These are phyloP conservation scores for Aspergillus amoenus DNA, from an alignment of 2,329 filamentous ascomycete species.

Conservation along the genomic window DNA sequence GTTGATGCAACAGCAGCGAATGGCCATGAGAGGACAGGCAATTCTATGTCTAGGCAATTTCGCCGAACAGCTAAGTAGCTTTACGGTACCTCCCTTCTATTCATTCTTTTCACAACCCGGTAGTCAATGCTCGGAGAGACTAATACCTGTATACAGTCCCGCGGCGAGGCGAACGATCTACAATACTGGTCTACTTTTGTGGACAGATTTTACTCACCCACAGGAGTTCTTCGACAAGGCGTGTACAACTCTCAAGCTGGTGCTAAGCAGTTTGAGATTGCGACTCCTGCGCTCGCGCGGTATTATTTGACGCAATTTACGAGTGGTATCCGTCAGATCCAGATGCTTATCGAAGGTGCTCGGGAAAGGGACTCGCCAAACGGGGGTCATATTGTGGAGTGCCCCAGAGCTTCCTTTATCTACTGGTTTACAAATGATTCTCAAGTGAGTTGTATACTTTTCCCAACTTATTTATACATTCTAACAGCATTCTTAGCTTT, in stretches of 20 bases:
- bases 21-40: slow-evolving; percentile 42
- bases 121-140: not conserved
- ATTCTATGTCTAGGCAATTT: slow-evolving; percentile 57
- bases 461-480: not conserved
- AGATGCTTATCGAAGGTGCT: slow-evolving; percentile 75
- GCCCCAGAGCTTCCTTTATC: slow-evolving; percentile 73
- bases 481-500: slow-evolving; percentile 53
- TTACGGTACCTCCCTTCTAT: slow-evolving; percentile 52
- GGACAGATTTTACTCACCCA: slow-evolving; percentile 73
- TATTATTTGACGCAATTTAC: slow-evolving; percentile 90
- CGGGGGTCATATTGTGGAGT: slow-evolving; percentile 72
- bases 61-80: slow-evolving; percentile 56
- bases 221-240: slow-evolving; percentile 73
- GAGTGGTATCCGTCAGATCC: slow-evolving; percentile 80
- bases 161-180: slow-evolving; percentile 66
- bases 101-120: not conserved
- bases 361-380: slow-evolving; percentile 58
- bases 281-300: slow-evolving; percentile 74
- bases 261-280: slow-evolving; percentile 83
- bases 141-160: slow-evolving; percentile 41
- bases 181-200: slow-evolving; percentile 80
- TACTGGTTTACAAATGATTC: slow-evolving; percentile 86
- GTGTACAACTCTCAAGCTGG: slow-evolving; percentile 57
- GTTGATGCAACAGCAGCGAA: slow-evolving; percentile 42
- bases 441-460: slow-evolving; percentile 60